These are phyloP conservation scores for Diddensiella santjacobensis DNA, from an alignment of 805 yeast species.

Conservation along the genomic window DNA sequence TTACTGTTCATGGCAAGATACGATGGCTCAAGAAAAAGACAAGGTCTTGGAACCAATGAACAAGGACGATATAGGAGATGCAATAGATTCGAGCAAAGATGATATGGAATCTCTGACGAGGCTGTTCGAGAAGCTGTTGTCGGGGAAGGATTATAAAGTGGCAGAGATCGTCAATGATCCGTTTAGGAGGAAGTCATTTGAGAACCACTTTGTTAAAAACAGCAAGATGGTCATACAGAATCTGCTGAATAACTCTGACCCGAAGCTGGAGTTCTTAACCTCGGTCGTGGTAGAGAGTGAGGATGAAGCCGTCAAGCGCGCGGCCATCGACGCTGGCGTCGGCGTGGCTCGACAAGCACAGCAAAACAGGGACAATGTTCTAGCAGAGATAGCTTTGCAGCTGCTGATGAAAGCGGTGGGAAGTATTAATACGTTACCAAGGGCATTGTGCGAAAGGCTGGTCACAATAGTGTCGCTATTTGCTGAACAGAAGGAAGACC, in stretches of 20 bases:
- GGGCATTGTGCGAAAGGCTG: not conserved
- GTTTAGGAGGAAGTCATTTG: not conserved
- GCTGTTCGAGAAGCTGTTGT: not conserved
- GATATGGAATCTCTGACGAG: not conserved
- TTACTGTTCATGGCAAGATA: no score
- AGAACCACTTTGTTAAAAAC: not conserved
- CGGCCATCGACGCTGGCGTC: not conserved
- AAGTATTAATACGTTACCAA: not conserved
- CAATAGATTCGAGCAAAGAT: not conserved
- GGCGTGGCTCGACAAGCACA: not conserved
- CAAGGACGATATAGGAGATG: not conserved
- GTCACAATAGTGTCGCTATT: conserved; percentile 7
- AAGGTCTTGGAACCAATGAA: not conserved
- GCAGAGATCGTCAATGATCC: not conserved
- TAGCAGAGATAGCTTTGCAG: not conserved
- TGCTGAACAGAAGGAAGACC: conserved; percentile 7
- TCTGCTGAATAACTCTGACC: not conserved
- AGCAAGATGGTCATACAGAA: not conserved
- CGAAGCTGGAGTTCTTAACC: not conserved
- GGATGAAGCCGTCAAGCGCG: not conserved
- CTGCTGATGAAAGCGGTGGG: not conserved
- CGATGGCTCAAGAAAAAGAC: not conserved
- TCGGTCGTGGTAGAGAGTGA: not conserved
- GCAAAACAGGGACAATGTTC: not conserved
- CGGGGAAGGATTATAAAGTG: not conserved